These are phyloP conservation scores for Podospora didyma DNA, from an alignment of 495 filamentous ascomycete genomes.

Conservation along the genomic window DNA sequence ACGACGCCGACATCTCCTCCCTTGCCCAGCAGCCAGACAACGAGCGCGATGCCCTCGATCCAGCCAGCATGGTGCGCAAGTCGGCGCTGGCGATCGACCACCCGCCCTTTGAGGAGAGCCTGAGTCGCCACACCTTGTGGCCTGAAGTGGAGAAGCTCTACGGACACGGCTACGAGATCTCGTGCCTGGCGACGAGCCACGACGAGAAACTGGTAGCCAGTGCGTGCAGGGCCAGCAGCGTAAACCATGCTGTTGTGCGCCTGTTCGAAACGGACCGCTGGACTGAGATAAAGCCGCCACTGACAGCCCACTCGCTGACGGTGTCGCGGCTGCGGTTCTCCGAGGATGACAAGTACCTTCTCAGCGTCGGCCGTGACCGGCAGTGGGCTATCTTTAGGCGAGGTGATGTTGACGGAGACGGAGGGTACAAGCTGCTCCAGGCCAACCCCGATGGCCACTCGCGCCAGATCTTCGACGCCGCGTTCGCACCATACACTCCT, in stretches of 20 bases:
- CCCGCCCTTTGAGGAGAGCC: conserved; percentile 84
- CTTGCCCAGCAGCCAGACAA: conserved; percentile 10
- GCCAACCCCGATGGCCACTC: conserved; percentile 80
- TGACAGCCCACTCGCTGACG: conserved; percentile 78
- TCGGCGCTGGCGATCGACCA: conserved; percentile 50
- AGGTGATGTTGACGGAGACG: conserved; percentile 25
- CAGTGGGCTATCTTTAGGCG: conserved; percentile 80
- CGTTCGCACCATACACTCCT: conserved; percentile 61
- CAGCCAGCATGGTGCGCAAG: conserved; percentile 36
- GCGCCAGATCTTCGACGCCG: conserved; percentile 81
- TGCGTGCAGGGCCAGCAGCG: conserved; percentile 86
- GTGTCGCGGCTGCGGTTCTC: conserved; percentile 78
- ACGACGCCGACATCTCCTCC: conserved; percentile 36
- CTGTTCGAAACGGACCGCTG: conserved; percentile 81
- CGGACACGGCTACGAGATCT: conserved; percentile 98
- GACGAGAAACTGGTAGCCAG: conserved; percentile 76
- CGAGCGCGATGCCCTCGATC: conserved; percentile 38
- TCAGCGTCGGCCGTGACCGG: conserved; percentile 88
- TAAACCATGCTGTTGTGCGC: conserved; percentile 92
- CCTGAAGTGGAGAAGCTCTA: conserved; percentile 96
- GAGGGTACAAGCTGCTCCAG: conserved; percentile 50
- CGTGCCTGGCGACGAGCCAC: conserved; percentile 75
- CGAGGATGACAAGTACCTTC: conserved; percentile 62
- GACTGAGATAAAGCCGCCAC: conserved; percentile 80
- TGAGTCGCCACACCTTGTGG: conserved; percentile 89